Conservation (phyloP, 106 monocot genomes). For the Gastrodia elata region DNA sequence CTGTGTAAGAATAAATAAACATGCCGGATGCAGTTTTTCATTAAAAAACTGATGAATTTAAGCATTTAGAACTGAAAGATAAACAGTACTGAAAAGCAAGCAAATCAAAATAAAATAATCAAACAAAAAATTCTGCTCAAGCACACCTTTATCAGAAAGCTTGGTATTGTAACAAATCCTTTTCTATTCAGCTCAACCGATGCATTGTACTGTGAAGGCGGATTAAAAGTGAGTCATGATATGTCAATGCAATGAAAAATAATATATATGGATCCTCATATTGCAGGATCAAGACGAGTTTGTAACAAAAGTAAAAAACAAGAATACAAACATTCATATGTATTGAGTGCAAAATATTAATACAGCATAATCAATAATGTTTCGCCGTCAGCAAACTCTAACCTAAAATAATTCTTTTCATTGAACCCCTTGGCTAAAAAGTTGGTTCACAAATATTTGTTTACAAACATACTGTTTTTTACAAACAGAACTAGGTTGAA, state of each 20-base stretch:
- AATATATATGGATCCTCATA: background rate
- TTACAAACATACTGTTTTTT: too few relatives aligned
- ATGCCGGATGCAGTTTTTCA: background rate
- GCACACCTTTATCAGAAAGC: constrained; percentile 59
- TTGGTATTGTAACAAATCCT: constrained; percentile 75
- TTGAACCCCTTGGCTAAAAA: background rate
- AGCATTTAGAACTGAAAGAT: background rate
- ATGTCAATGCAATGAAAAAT: background rate
- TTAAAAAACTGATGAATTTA: background rate
- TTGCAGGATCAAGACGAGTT: background rate
- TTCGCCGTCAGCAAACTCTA: background rate
- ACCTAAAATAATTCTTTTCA: background rate
- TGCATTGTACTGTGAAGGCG: constrained; percentile 66
- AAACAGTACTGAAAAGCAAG: background rate
- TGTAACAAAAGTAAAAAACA: background rate
- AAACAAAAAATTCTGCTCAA: background rate
- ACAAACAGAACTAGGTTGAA: too few relatives aligned
- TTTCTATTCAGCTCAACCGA: constrained; percentile 59
- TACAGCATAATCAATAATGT: background rate
- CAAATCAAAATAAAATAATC: background rate
- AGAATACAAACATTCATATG: background rate
- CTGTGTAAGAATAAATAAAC: background rate
- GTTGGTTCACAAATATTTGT: background rate
- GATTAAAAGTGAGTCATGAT: background rate
- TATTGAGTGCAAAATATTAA: background rate